These are phyloP conservation scores for Oidium heveae DNA, from an alignment of 2,329 filamentous ascomycete genomes.

Conservation along the genomic window DNA sequence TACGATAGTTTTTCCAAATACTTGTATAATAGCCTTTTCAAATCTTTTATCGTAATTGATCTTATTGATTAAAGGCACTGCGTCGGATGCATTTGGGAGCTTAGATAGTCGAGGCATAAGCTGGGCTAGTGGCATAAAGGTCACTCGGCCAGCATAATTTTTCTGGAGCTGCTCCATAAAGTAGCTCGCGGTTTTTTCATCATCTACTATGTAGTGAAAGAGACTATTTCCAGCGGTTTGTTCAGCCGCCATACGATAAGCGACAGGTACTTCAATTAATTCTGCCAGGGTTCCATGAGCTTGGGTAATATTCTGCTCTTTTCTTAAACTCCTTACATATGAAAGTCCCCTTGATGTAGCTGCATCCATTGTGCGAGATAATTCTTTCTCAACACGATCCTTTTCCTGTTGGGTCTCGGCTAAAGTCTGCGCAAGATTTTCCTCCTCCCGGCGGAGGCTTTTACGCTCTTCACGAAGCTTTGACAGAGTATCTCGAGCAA, in stretches of 20 bases:
- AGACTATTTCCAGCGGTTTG: conserved; percentile 78
- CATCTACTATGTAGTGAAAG: conserved; percentile 92
- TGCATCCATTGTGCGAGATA: conserved; percentile 72
- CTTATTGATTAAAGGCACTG: conserved; percentile 66
- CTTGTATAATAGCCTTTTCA: conserved; percentile 72
- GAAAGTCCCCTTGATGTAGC: conserved; percentile 68
- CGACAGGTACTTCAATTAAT: conserved; percentile 63
- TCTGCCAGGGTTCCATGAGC: conserved; percentile 86
- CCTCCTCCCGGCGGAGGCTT: conserved; percentile 67
- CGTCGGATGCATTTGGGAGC: conserved; percentile 66
- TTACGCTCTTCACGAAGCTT: conserved; percentile 68
- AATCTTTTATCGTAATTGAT: conserved; percentile 53
- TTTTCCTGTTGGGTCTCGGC: conserved; percentile 52
- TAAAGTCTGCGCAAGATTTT: conserved; percentile 58
- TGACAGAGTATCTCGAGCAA: conserved; percentile 55
- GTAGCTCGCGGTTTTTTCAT: conserved; percentile 60
- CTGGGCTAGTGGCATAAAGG: conserved; percentile 80
- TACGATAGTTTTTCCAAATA: conserved; percentile 87
- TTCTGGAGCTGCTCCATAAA: conserved; percentile 59
- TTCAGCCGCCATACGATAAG: conserved; percentile 72
- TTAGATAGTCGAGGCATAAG: conserved; percentile 46
- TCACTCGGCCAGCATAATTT: conserved; percentile 62
- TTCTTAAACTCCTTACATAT: conserved; percentile 63
- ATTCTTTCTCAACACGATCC: conserved; percentile 47
- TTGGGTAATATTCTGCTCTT: conserved; percentile 54